These are phyloP conservation scores for Gossypium trilobum DNA, from an alignment of 441 rosid genomes.

Conservation along the genomic window DNA sequence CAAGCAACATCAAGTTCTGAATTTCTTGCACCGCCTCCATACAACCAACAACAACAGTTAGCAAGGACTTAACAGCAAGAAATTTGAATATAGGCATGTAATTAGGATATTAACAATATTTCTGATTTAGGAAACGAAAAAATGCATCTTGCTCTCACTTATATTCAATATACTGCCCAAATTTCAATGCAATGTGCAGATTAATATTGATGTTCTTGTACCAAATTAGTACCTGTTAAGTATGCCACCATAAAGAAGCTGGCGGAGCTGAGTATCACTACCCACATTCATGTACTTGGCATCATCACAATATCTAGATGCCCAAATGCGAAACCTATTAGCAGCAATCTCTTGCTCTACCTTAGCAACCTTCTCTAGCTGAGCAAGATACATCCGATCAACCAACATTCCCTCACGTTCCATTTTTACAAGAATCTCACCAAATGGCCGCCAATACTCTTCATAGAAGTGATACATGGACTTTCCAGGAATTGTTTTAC, in stretches of 20 bases:
- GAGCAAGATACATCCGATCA: slow-evolving; percentile 70
- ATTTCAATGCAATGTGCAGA: not conserved
- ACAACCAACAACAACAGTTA: not conserved
- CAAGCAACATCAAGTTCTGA: not conserved
- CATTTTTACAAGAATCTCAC: slow-evolving; percentile 77
- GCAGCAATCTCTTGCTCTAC: slow-evolving; percentile 68
- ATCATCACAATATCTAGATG: slow-evolving; percentile 66
- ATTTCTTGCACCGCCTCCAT: not conserved
- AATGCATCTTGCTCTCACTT: not conserved
- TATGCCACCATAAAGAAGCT: slow-evolving; percentile 69
- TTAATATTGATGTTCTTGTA: not conserved
- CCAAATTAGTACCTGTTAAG: slow-evolving; percentile 41
- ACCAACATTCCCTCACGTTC: slow-evolving; percentile 89
- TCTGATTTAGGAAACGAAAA: not conserved
- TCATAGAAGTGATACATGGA: slow-evolving; percentile 68
- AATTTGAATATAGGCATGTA: not conserved
- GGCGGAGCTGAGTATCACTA: slow-evolving; percentile 83
- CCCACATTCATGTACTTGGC: slow-evolving; percentile 88
- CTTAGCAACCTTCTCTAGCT: slow-evolving; percentile 77
- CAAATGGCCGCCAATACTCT: slow-evolving; percentile 78
- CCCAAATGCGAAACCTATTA: slow-evolving; percentile 76
- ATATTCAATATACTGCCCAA: not conserved
- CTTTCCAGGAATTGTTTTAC: slow-evolving; percentile 32
- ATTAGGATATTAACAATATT: not conserved
- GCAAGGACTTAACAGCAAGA: slow-evolving; percentile 5